phyloP scores from a whole-genome alignment of 106 monocot genomes.

The Allium cepa region DNA sequence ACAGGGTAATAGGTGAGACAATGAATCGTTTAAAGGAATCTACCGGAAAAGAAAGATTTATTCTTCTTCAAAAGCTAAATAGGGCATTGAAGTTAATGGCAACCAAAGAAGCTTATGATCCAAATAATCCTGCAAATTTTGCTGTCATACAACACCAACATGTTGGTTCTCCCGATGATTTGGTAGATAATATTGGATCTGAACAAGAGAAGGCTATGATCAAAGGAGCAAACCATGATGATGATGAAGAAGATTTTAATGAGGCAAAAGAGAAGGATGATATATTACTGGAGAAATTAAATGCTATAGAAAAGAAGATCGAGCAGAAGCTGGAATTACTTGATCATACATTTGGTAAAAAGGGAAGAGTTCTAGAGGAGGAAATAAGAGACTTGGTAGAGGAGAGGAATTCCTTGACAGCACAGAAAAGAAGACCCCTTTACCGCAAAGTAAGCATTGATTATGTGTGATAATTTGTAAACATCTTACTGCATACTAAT shows the following conservation, averaged over 20 bases:
- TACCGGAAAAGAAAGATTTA: slow-evolving; percentile 84
- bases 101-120: slow-evolving; percentile 80
- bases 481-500: too few relatives aligned
- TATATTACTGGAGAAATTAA: slow-evolving; percentile 60
- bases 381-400: slow-evolving; percentile 81
- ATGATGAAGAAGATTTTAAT: slow-evolving; percentile 58
- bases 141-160: slow-evolving; percentile 70
- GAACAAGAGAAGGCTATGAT: slow-evolving; percentile 61
- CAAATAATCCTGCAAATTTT: slow-evolving; percentile 89
- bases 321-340: slow-evolving; percentile 69
- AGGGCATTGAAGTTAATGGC: slow-evolving; percentile 84
- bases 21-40: slow-evolving; percentile 87
- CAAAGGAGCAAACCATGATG: slow-evolving; percentile 31
- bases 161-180: slow-evolving; percentile 55
- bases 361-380: slow-evolving; percentile 82
- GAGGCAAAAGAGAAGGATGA: slow-evolving; percentile 78
- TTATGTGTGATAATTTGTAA: neutral
- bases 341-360: slow-evolving; percentile 97
- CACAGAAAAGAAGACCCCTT: slow-evolving; percentile 73
- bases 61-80: slow-evolving; percentile 92
- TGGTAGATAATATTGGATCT: slow-evolving; percentile 54
- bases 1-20: slow-evolving; percentile 95
- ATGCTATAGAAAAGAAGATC: slow-evolving; percentile 78
- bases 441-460: slow-evolving; percentile 72
- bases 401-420: slow-evolving; percentile 85